phyloP scores from a whole-genome alignment of 208 protist genomes.

The Lotmaria passim region DNA sequence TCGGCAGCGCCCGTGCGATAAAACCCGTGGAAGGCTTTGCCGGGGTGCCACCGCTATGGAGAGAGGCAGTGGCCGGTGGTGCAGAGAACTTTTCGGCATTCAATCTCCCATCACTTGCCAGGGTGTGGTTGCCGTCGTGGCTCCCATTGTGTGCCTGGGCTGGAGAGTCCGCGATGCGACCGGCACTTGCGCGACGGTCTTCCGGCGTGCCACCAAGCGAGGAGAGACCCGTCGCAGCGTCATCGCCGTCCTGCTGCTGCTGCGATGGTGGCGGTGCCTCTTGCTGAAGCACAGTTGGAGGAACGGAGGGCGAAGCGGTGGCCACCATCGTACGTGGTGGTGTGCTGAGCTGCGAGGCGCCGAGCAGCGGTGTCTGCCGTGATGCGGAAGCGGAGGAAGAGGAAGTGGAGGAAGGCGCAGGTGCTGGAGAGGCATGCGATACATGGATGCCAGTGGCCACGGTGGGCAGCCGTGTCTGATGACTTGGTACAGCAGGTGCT shows the following conservation, averaged over 20 bases:
- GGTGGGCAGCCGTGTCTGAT: constrained; percentile 6
- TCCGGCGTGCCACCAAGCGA: constrained; percentile 3
- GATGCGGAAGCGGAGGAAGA: not conserved
- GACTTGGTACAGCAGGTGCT: no score
- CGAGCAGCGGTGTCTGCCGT: constrained; percentile 10
- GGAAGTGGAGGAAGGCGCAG: not conserved
- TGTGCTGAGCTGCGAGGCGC: constrained; percentile 24
- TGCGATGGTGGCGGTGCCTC: not conserved
- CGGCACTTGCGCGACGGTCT: constrained; percentile 21
- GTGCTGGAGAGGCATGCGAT: not conserved
- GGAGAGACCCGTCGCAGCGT: constrained; percentile 10
- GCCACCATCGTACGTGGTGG: constrained; percentile 20
- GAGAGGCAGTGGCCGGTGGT: not conserved
- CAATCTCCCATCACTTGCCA: no score
- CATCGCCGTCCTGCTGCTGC: not conserved
- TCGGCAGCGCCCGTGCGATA: constrained; percentile 29
- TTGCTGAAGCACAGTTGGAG: not conserved
- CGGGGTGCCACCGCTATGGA: not conserved
- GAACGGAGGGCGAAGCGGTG: not conserved
- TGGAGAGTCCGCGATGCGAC: constrained; percentile 2
- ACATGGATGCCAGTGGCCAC: no score
- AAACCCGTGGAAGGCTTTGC: constrained; percentile 2
- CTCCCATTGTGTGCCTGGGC: not conserved
- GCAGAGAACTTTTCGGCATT: not conserved
- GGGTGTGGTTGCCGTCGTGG: not conserved